Evolutionary conservation across 768 basidiomycete species (phyloP).

Genomic region (Boletellus ananiceps): DNA sequence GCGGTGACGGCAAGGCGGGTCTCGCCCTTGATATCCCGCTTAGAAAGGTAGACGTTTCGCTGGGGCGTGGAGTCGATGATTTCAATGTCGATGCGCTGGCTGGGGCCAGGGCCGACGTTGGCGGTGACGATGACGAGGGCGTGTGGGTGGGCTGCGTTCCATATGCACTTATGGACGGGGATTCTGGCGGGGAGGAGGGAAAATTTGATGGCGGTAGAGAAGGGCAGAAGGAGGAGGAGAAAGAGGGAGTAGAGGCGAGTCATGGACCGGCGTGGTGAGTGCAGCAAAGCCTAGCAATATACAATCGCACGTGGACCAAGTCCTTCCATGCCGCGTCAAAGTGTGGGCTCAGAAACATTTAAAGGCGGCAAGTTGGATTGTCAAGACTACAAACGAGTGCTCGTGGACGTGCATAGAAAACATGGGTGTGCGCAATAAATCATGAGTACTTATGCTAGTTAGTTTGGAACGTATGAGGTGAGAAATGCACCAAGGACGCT

Average conservation of each 20-base stretch:
- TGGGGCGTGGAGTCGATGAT: conserved; percentile 84
- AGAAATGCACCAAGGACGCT: background rate
- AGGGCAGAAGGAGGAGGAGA: conserved; percentile 25
- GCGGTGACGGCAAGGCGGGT: conserved; percentile 91
- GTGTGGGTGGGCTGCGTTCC: conserved; percentile 86
- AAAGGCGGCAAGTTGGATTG: too few species aligned
- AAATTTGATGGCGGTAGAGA: conserved; percentile 77
- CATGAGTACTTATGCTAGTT: background rate
- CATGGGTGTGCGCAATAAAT: conserved; percentile 6
- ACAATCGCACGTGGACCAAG: too few species aligned
- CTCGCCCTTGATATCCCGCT: conserved; percentile 84
- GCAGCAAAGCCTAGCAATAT: too few species aligned
- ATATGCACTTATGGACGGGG: conserved; percentile 83
- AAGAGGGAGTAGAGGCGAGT: conserved; percentile 11
- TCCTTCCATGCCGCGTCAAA: too few species aligned
- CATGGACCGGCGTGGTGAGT: too few species aligned
- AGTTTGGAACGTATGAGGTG: background rate
- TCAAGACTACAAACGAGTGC: too few species aligned
- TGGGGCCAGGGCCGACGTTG: conserved; percentile 70
- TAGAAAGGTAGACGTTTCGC: conserved; percentile 87
- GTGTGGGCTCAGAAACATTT: too few species aligned
- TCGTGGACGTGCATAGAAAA: background rate
- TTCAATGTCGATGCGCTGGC: conserved; percentile 89
- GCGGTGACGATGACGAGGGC: conserved; percentile 95
- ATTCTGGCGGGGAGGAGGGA: conserved; percentile 63